Evolutionary conservation across 2,329 filamentous ascomycete species (phyloP).

Genomic region (Phaeosphaeria sp.): DNA sequence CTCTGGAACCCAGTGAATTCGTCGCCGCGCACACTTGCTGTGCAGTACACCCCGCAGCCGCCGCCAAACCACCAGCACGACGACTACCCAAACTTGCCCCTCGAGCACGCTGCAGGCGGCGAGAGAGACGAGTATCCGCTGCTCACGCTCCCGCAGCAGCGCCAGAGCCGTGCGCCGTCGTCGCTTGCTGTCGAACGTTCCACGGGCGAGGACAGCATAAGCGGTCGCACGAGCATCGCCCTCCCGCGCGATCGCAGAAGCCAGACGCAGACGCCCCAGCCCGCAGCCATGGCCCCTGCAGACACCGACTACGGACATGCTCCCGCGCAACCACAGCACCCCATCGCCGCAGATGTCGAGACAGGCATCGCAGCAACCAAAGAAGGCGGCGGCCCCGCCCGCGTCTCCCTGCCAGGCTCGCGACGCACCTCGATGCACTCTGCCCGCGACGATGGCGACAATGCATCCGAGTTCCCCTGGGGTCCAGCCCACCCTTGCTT

Average conservation of each 20-base stretch:
- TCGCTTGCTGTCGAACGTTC: slow-evolving; percentile 47
- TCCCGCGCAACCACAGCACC: no score
- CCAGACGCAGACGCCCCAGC: slow-evolving; percentile 32
- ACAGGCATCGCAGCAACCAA: slow-evolving; percentile 16
- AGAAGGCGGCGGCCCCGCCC: slow-evolving; percentile 15
- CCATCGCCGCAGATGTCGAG: slow-evolving; percentile 33
- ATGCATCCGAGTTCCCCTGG: slow-evolving; percentile 74
- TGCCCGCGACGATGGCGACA: slow-evolving; percentile 57
- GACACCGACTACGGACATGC: no score
- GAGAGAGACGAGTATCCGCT: slow-evolving; percentile 61
- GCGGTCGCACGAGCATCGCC: slow-evolving; percentile 57
- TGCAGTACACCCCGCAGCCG: slow-evolving; percentile 51
- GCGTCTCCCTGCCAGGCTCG: slow-evolving; percentile 37
- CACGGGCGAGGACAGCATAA: slow-evolving; percentile 49
- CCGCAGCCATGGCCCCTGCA: slow-evolving; percentile 29
- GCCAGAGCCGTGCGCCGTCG: slow-evolving; percentile 57
- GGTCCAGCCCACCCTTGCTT: slow-evolving; percentile 93
- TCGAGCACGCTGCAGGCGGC: slow-evolving; percentile 44
- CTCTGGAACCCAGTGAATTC: slow-evolving; percentile 69
- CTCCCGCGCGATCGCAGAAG: slow-evolving; percentile 52
- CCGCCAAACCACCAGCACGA: slow-evolving; percentile 26
- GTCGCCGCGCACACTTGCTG: slow-evolving; percentile 56
- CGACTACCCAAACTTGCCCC: slow-evolving; percentile 51
- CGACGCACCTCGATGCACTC: slow-evolving; percentile 37
- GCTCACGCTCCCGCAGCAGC: slow-evolving; percentile 63